Conservation (phyloP, 257 asterid genomes). For the Cynanchum wilfordii region DNA sequence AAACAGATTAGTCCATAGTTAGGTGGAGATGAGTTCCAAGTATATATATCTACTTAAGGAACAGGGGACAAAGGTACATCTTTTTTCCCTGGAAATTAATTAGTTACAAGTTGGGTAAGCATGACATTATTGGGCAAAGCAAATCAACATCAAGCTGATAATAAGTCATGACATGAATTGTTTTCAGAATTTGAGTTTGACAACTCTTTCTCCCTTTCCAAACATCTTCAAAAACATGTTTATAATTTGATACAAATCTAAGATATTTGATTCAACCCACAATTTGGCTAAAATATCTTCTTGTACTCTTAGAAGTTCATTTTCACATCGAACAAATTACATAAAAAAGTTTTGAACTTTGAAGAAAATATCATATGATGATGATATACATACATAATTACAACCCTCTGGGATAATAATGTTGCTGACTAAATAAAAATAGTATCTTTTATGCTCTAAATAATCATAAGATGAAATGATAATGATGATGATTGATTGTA, state of each 20-base stretch:
- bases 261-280: neutral
- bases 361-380: neutral
- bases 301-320: too few species aligned
- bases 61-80: neutral
- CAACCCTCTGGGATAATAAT: too few species aligned
- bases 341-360: neutral
- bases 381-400: neutral
- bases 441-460: neutral
- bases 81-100: neutral
- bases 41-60: neutral
- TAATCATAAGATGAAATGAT: neutral
- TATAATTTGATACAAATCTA: neutral
- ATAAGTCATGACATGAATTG: neutral
- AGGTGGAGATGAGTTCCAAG: slow-evolving; percentile 1
- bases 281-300: neutral
- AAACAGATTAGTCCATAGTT: neutral
- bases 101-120: neutral
- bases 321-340: too few species aligned
- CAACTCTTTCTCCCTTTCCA: neutral
- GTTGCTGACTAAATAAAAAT: neutral
- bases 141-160: neutral
- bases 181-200: neutral
- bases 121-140: neutral
- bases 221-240: neutral
- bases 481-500: neutral